Conservation (phyloP, 805 yeast genomes). For the Kodamaea sagamina region DNA sequence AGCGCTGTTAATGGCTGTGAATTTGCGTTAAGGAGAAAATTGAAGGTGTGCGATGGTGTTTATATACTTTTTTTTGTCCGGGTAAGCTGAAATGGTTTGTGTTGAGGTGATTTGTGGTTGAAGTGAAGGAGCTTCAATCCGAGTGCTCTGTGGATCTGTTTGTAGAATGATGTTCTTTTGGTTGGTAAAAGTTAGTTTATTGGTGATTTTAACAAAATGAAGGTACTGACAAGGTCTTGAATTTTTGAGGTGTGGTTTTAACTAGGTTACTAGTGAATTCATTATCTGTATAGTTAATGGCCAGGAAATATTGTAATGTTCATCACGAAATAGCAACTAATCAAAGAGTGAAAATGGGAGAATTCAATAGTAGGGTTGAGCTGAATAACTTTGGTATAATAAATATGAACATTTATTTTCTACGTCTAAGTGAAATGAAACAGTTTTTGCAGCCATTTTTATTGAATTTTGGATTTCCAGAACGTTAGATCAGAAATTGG, state of each 20-base stretch:
- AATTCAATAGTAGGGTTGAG: no score
- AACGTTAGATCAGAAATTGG: no score
- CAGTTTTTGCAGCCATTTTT: no score
- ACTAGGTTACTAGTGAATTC: not conserved
- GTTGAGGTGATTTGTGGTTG: no score
- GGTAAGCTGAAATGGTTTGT: conserved; percentile 30
- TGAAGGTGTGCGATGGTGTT: conserved; percentile 8
- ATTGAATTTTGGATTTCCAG: no score
- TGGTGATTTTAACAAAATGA: no score
- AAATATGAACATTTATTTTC: not conserved
- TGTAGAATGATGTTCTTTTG: not conserved
- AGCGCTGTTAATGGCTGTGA: conserved; percentile 64
- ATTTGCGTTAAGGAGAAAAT: conserved; percentile 51
- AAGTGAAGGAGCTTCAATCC: no score
- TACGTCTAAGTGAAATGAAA: conserved; percentile 3
- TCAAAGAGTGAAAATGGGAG: no score
- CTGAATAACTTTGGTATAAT: no score
- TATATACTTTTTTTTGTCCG: conserved; percentile 25
- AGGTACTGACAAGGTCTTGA: no score
- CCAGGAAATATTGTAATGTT: not conserved
- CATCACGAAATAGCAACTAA: no score
- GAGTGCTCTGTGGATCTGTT: not conserved
- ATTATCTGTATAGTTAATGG: not conserved
- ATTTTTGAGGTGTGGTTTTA: not conserved
- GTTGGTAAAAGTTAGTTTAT: no score